Percentiles rank a stretch among this genome's conserved stretches.
phyloP scores from a whole-genome alignment of 2,329 filamentous ascomycete genomes.

The Alternaria hordeiaustralica region DNA sequence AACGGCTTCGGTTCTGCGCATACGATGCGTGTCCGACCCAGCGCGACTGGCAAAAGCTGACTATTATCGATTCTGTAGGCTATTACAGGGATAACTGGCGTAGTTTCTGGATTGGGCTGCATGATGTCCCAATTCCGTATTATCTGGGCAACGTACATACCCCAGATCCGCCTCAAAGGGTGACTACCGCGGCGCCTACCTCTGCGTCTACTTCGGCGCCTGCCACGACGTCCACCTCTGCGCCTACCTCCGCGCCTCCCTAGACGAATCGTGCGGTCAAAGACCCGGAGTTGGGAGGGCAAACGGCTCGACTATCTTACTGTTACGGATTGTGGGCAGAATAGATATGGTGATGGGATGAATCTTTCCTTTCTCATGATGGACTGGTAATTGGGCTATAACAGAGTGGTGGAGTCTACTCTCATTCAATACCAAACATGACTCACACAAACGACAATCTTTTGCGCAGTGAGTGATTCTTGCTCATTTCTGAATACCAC shows the following conservation, averaged over 20 bases:
- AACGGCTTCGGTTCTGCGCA: fast-evolving
- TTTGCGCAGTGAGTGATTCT: not conserved
- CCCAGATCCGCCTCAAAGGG: no score
- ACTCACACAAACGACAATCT: not conserved
- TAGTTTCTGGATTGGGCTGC: not conserved
- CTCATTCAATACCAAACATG: not conserved
- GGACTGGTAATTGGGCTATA: not conserved
- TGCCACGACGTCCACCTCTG: no score
- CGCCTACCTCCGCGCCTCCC: no score
- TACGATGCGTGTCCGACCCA: fast-evolving
- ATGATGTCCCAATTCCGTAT: no score
- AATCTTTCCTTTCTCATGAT: not conserved
- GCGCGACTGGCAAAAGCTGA: not conserved
- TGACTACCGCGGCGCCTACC: no score
- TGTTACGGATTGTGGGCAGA: not conserved
- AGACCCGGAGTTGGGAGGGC: no score
- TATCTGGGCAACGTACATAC: no score
- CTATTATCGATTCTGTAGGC: not conserved
- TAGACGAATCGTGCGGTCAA: not conserved
- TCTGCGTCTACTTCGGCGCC: no score
- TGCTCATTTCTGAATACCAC: no score
- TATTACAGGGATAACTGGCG: not conserved
- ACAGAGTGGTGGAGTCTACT: not conserved
- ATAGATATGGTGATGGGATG: fast-evolving
- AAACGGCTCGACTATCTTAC: no score